These are phyloP conservation scores for Monoraphidium neglectum DNA, from an alignment of 139 green algal genomes.

Conservation along the genomic window DNA sequence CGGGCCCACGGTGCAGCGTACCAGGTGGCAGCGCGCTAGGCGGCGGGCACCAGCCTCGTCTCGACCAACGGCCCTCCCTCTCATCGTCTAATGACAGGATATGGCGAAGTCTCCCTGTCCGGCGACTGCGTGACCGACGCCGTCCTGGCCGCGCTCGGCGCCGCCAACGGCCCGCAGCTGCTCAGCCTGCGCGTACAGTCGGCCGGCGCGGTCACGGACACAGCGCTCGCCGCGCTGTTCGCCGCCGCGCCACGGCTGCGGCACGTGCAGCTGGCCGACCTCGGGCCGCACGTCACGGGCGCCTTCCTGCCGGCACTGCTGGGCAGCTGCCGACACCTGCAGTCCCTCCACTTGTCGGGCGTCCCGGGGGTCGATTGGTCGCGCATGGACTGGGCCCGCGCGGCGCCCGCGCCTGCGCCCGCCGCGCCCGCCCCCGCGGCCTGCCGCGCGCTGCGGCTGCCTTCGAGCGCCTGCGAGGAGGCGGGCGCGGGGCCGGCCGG, in stretches of 20 bases:
- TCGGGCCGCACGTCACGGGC: constrained; percentile 32
- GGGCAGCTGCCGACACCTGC: constrained; percentile 37
- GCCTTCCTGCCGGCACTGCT: constrained; percentile 47
- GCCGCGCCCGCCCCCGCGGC: neutral
- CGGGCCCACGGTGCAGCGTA: too few species aligned
- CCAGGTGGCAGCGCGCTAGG: too few species aligned
- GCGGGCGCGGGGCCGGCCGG: neutral
- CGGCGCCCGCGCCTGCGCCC: neutral
- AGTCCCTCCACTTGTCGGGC: constrained; percentile 40
- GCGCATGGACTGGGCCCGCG: constrained; percentile 1
- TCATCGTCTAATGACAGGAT: constrained; percentile 34
- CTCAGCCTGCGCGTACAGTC: constrained; percentile 34
- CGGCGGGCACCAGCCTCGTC: neutral
- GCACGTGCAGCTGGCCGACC: constrained; percentile 36
- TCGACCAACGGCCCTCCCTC: neutral
- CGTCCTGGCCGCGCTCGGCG: constrained; percentile 32
- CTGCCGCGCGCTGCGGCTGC: neutral
- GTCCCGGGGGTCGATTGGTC: constrained; percentile 48
- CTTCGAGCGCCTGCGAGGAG: too few species aligned
- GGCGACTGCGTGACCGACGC: constrained; percentile 51
- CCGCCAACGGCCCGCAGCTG: constrained; percentile 26
- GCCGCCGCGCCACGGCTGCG: constrained; percentile 22
- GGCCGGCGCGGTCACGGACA: constrained; percentile 38
- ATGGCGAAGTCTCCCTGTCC: constrained; percentile 43
- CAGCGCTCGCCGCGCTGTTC: constrained; percentile 35